Evolutionary conservation across 2,329 filamentous ascomycete genomes (phyloP).

Genomic region (Sarocladium oryzae): DNA sequence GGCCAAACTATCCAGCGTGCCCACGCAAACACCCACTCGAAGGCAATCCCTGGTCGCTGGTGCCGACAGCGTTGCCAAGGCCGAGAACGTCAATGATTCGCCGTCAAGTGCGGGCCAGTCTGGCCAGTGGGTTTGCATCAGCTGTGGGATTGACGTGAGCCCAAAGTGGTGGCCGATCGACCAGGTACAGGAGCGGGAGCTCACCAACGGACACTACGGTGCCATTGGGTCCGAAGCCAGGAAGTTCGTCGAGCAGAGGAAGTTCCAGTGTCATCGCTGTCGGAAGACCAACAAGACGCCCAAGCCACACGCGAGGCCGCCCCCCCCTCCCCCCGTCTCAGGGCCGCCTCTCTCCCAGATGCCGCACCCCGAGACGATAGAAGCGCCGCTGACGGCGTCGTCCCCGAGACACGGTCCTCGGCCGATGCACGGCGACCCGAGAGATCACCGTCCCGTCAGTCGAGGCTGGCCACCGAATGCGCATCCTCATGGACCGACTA

Average conservation of each 20-base stretch:
- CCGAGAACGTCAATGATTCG: conserved; percentile 15
- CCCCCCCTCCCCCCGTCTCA: not conserved
- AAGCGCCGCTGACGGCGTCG: not conserved
- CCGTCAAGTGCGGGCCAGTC: conserved; percentile 26
- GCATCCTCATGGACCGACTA: conserved; percentile 6
- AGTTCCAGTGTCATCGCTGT: conserved; percentile 73
- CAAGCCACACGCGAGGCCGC: conserved; percentile 21
- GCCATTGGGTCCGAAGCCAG: conserved; percentile 48
- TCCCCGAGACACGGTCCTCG: not conserved
- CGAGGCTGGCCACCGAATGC: conserved; percentile 1
- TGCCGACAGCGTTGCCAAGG: conserved; percentile 18
- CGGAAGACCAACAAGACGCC: conserved; percentile 47
- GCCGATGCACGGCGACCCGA: not conserved
- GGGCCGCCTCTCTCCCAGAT: not conserved
- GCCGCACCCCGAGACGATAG: not conserved
- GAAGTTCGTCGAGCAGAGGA: conserved; percentile 52
- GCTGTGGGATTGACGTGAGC: conserved; percentile 63
- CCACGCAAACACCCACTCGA: conserved; percentile 32
- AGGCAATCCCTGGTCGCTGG: conserved; percentile 48
- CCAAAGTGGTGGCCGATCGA: conserved; percentile 66
- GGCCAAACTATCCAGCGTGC: conserved; percentile 44
- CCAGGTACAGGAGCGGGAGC: conserved; percentile 42
- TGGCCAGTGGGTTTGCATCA: conserved; percentile 53
- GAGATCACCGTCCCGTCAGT: conserved; percentile 1
- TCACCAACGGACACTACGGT: conserved; percentile 45